Conservation (phyloP, 371 early-diverging fungal species). For the Mycotypha africana region DNA sequence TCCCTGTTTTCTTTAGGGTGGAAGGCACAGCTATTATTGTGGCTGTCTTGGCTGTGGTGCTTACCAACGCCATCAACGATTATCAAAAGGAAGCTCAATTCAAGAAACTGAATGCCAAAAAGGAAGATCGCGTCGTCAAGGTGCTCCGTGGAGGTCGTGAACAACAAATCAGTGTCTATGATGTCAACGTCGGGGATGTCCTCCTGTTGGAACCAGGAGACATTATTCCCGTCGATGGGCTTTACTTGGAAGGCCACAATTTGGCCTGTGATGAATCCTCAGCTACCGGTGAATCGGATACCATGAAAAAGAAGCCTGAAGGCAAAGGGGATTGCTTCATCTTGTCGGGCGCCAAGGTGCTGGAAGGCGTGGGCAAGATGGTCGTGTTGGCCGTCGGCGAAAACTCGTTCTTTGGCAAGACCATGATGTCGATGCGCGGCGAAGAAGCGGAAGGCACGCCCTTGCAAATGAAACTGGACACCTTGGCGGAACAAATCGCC, state of each 20-base stretch:
- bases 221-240: slow-evolving; percentile 85
- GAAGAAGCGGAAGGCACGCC: slow-evolving; percentile 81
- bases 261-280: slow-evolving; percentile 87
- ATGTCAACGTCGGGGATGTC: slow-evolving; percentile 87
- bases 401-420: slow-evolving; percentile 77
- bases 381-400: slow-evolving; percentile 86
- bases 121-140: slow-evolving; percentile 84
- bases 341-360: slow-evolving; percentile 86
- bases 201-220: slow-evolving; percentile 93
- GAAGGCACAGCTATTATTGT: slow-evolving; percentile 88
- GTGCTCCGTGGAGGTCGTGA: slow-evolving; percentile 73
- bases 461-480: slow-evolving; percentile 83
- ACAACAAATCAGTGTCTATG: slow-evolving; percentile 78
- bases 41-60: slow-evolving; percentile 87
- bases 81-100: slow-evolving; percentile 95
- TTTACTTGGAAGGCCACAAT: slow-evolving; percentile 76
- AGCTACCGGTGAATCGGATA: slow-evolving; percentile 90
- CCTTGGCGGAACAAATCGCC: slow-evolving; percentile 88
- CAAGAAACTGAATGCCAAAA: slow-evolving; percentile 86
- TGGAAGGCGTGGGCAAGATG: slow-evolving; percentile 82
- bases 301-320: slow-evolving; percentile 62
- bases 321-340: slow-evolving; percentile 75
- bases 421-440: slow-evolving; percentile 82
- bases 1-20: slow-evolving; percentile 36
- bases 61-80: slow-evolving; percentile 94